Percentiles rank a stretch among this genome's conserved stretches.
phyloP scores from a whole-genome alignment of 108 stramenopile species.

The Craspedostauros australis region DNA sequence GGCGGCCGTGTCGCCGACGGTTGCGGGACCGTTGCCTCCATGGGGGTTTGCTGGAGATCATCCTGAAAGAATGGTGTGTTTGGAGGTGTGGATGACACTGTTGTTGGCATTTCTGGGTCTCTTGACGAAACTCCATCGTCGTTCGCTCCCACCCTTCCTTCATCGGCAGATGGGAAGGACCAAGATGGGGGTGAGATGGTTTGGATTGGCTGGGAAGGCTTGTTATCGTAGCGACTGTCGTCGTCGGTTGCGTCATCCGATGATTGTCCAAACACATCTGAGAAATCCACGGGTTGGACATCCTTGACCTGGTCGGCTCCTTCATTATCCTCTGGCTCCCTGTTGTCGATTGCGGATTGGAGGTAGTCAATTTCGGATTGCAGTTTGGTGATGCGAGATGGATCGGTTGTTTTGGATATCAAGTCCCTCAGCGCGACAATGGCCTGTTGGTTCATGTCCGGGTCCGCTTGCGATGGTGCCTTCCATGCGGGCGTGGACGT shows the following conservation, averaged over 20 bases:
- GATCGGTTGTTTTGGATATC: conserved; percentile 14
- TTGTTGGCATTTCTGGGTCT: not conserved
- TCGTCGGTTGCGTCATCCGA: not conserved
- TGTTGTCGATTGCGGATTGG: conserved; percentile 22
- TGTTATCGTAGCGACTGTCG: not conserved
- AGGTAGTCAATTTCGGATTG: conserved; percentile 28
- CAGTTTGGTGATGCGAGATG: conserved; percentile 15
- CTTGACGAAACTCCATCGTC: not conserved
- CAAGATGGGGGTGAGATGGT: too few species aligned
- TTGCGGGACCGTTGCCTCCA: not conserved
- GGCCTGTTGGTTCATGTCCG: conserved; percentile 35
- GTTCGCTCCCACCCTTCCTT: not conserved
- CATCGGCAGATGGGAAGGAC: too few species aligned
- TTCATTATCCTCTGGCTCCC: too few species aligned
- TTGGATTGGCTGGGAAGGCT: not conserved
- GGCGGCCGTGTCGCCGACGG: conserved; percentile 12
- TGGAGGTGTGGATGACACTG: conserved; percentile 11
- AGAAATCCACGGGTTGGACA: conserved; percentile 24
- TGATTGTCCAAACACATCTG: conserved; percentile 21
- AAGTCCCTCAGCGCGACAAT: conserved; percentile 37
- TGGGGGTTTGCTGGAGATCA: too few species aligned
- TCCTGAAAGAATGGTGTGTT: conserved; percentile 29
- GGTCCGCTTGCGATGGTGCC: too few species aligned
- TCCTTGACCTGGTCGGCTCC: too few species aligned
- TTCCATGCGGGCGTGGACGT: not conserved